Percentiles rank a stretch among this genome's conserved stretches.
Evolutionary conservation across 495 filamentous ascomycete species (phyloP).

Genomic region (Extremus antarcticus): DNA sequence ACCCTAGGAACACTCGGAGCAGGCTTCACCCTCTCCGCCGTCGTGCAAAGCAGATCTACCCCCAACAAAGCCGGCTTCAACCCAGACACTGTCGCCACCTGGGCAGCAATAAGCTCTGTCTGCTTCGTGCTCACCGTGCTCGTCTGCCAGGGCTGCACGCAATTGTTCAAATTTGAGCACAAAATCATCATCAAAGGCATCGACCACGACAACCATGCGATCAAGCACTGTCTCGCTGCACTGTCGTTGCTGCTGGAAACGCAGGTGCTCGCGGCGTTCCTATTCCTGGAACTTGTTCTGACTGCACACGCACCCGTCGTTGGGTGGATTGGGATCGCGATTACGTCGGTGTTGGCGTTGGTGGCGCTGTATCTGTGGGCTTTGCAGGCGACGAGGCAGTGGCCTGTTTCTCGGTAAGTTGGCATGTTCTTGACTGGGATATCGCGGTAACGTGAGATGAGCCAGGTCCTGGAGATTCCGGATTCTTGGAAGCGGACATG

Average conservation of each 20-base stretch:
- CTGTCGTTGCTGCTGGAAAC: neutral
- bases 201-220: neutral
- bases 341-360: neutral
- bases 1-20: neutral
- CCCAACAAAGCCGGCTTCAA: neutral
- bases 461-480: neutral
- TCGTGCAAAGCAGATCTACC: neutral
- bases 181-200: neutral
- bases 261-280: neutral
- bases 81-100: neutral
- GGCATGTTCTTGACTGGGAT: neutral
- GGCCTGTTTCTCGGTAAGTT: neutral
- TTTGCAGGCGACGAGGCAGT: neutral
- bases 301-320: neutral
- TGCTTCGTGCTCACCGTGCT: neutral
- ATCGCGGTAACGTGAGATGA: neutral
- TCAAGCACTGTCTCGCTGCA: neutral
- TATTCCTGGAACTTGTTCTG: conserved; percentile 1
- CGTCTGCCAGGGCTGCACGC: neutral
- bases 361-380: neutral
- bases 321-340: neutral
- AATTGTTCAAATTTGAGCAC: neutral
- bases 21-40: neutral
- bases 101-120: neutral
- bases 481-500: neutral